Base-by-base conservation (phyloP, 305 asterid genomes). In the Fraxinus platypoda region DNA sequence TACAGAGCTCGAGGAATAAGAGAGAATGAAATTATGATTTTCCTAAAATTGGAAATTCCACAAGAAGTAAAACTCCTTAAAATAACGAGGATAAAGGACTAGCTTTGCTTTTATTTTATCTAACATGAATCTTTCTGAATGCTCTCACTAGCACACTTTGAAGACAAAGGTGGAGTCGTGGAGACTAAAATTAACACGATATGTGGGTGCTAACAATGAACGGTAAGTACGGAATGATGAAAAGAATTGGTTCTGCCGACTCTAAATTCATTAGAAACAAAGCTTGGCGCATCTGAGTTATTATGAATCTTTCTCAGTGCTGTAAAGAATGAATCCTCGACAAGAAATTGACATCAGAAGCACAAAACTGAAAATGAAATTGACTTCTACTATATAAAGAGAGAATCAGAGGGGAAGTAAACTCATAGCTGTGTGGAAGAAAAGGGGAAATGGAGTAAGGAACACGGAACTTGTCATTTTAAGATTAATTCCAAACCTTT, bases 381-480 rank as follows among this genome's bases (percentile, higher is more conserved):
- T 59, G 37, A 70, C 75, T 66, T n/a, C 9, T 70, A 70, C 75
- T 70, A 25, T 30, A 70, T 66, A 70, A 30, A 70, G 75, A 70
- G 43, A 31, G 75, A 68, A 70, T 30, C 75, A 30, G 43, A 70
- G 62, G 64, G 12, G 76, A 59, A 66, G 81, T 54, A 26, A 79
- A 83, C 83, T 81, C 81, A 81, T 73, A 75, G 79, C 26, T 70
- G 73, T 79, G 82, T 81, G 82, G 83, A 78, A 84, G 77, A 83
- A 85, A 86, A 80, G 68, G 80, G 84, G 43, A 74, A 70, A 62
- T 75, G 81, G 84, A 78, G 90, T 84, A 82, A 80, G 81, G 81
- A 85, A 88, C 92, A 91, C 92, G 93, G 88, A 87, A 89, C 87
- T 89, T 77, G 83, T 89, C 88, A 88, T 86, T 86, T 87, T 86